Conservation (phyloP, 208 protist genomes). For the Porcisia hertigi region DNA sequence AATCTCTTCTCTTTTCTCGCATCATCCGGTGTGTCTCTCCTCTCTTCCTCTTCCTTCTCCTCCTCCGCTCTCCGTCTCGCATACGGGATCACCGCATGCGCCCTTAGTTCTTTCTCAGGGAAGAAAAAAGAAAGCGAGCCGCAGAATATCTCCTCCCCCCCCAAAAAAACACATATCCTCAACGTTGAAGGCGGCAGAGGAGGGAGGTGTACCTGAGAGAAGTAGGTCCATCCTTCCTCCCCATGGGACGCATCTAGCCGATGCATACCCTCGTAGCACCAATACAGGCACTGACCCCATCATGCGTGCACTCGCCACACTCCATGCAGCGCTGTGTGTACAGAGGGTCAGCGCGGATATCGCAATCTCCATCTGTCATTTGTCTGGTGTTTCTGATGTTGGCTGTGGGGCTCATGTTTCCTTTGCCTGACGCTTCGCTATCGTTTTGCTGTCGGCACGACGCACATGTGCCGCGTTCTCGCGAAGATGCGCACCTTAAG, state of each 20-base stretch:
- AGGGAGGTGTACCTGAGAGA: no score
- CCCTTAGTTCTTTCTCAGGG: neutral
- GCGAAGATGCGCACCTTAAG: neutral
- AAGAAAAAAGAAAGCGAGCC: no score
- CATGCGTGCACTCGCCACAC: neutral
- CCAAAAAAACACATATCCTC: no score
- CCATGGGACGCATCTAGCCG: neutral
- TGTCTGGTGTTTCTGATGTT: neutral
- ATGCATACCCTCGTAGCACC: neutral
- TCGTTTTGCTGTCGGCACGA: slow-evolving; percentile 2
- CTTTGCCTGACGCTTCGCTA: neutral
- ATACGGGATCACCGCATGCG: no score
- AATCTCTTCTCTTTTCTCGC: neutral
- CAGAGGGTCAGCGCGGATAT: neutral
- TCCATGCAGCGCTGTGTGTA: neutral
- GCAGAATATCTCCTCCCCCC: no score
- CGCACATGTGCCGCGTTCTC: neutral
- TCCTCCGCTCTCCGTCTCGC: neutral
- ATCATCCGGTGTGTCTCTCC: neutral
- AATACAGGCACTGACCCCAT: neutral
- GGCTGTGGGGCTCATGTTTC: neutral
- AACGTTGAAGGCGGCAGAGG: no score
- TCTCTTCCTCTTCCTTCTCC: neutral
- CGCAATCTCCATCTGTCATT: neutral
- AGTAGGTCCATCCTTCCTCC: no score